Base-by-base conservation (phyloP, 2,329 filamentous ascomycete species). In the Beauveria australis region DNA sequence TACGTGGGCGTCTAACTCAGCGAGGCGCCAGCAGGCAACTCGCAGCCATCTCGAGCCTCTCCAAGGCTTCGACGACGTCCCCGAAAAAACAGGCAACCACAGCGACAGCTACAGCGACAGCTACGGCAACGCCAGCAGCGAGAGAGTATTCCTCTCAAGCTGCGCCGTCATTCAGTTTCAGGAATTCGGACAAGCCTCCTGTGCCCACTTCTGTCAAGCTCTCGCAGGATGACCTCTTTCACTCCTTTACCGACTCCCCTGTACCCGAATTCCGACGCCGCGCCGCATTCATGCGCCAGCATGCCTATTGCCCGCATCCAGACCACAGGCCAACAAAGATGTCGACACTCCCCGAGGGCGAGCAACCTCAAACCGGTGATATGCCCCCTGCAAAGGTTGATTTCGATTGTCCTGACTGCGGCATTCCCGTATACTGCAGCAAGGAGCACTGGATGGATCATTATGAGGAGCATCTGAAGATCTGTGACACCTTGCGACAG, bases 321-420 rank as follows among this genome's bases (percentile, higher is more conserved):
- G 86, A 89, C 60, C 94, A 99, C 73, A 86, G 87, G 67, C 84
- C 87, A 60, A 92, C 89, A 2, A 84, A 89, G 64, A 72, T 87
- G 5, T 82, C 89, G 1, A 81, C 81, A 58, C 86, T 86, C 40
- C 81, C 85, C 1, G 86, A 89, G 71, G 80, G 80, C 40, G 77
- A 79, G 63, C 85, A 87, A 69, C 74, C 76, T 19, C 70, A 75
- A 19, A 81, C 78, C 12, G 85, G 82, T 52, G 72, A 75, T 44
- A 74, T 85, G 63, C 81, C 91, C 10, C 89, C 93, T 0, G 86
- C 87, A 18, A 91, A 96, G 74, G 91, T 97, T 57, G 81, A 89
- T 66, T 97, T 96, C 70, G 94, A 97, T 74, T 99, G 94, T 69
- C 92, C 94, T 0, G 93, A 99, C 73, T 99, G 94, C 68, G 94